Base-by-base conservation (phyloP, 164 flowering plant genomes). In the Malania oleifera region DNA sequence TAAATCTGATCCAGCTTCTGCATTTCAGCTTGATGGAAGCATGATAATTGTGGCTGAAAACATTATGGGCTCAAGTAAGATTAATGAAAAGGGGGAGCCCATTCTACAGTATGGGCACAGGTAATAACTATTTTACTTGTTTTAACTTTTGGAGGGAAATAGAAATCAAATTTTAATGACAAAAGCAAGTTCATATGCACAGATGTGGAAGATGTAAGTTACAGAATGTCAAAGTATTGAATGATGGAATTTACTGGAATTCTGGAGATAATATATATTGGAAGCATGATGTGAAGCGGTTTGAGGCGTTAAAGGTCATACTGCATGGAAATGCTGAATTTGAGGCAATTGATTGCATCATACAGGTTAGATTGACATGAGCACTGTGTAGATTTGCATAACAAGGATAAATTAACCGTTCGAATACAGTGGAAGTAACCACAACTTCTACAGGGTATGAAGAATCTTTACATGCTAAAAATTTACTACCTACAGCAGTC, bases 311-410 rank as follows among this genome's bases (percentile, higher is more conserved):
- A n/a, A 82, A 82, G 69, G 62, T 90, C 61, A 69, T 81, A 41
- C 78, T 93, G 63, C 91, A 84, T 78, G 98, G 98, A 68, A 93
- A 93, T 84, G 96, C 97, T 22, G 98, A 93, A 77, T 90, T 93
- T 76, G 98, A 90, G 73, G 98, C 96, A 24, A 71, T 43, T 15
- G 76, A 90, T 73, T 95, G 90, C 23, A 71, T 67, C 26, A 23
- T 93, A 60, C 75, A 87, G 95, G 95, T 87, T 27, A 58, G 72
- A 38, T 34, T 34, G 38, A 50, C 23, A 26, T 44, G 4, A 58
- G 26, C 46, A 19, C 13, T 44, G 47, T 28, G 1, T 15, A 20
- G 39, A 27, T 29, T 11, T 29, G 28, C 28, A 43, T 31, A 14
- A 18, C 28, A n/a, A 9, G 10, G 28, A n/a, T 28, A 10, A 23